Conservation (phyloP, 306 rosid species). For the Betula pendula region DNA sequence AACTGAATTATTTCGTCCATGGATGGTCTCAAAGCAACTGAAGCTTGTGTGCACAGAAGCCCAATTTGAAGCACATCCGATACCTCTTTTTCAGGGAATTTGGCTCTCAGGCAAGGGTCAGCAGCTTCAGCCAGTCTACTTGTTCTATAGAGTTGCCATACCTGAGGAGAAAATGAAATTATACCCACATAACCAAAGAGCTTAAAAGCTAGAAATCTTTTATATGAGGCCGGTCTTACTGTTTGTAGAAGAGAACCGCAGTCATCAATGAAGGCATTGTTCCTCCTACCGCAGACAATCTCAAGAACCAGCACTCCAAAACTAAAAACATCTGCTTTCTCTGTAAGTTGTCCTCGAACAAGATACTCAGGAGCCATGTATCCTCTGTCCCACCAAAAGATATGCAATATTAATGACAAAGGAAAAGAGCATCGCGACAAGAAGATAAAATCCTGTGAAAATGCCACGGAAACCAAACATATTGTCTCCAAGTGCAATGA, state of each 20-base stretch:
- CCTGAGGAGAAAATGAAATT: slow-evolving; percentile 40
- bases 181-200: slow-evolving; percentile 11
- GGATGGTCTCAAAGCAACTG: slow-evolving; percentile 65
- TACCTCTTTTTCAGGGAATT: slow-evolving; percentile 50
- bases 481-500: too few species aligned
- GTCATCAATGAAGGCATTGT: slow-evolving; percentile 55
- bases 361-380: slow-evolving; percentile 97
- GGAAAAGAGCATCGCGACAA: neutral
- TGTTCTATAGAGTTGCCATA: slow-evolving; percentile 61
- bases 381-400: slow-evolving; percentile 45
- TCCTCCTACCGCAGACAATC: slow-evolving; percentile 71
- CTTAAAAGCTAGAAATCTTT: neutral
- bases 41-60: slow-evolving; percentile 80
- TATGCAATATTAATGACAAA: neutral
- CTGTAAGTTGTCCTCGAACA: slow-evolving; percentile 79
- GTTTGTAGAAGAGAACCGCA: slow-evolving; percentile 65
- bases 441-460: neutral
- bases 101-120: slow-evolving; percentile 54
- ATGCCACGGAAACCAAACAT: too few species aligned
- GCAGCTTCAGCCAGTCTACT: slow-evolving; percentile 48
- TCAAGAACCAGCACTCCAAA: slow-evolving; percentile 83
- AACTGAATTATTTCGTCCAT: slow-evolving; percentile 57
- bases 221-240: slow-evolving; percentile 37
- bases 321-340: slow-evolving; percentile 82
- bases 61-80: slow-evolving; percentile 64